These are phyloP conservation scores for Phytophthora citricola DNA, from an alignment of 352 stramenopile species.

Conservation along the genomic window DNA sequence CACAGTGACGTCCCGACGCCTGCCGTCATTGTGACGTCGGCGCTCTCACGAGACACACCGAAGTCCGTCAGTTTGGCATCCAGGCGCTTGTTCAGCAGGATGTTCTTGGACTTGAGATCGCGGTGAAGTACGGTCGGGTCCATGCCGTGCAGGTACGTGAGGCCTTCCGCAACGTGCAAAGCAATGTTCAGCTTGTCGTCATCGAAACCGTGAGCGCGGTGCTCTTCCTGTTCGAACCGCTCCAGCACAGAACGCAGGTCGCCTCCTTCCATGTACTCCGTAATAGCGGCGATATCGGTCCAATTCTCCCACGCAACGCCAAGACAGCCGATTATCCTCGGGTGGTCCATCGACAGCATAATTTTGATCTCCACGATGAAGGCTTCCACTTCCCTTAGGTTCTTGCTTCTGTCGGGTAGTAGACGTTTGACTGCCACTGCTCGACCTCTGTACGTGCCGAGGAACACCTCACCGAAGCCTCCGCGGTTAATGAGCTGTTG, in stretches of 20 bases:
- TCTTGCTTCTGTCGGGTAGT: conserved; percentile 50
- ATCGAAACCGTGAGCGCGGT: conserved; percentile 37
- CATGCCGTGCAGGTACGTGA: conserved; percentile 53
- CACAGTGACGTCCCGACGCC: conserved; percentile 51
- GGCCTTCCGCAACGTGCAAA: conserved; percentile 40
- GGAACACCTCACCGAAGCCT: conserved; percentile 53
- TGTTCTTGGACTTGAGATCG: conserved; percentile 54
- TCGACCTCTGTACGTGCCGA: conserved; percentile 45
- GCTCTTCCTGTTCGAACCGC: conserved; percentile 43
- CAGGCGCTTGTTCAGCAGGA: conserved; percentile 39
- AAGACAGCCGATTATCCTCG: conserved; percentile 48
- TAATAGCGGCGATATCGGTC: conserved; percentile 45
- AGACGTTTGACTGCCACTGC: conserved; percentile 58
- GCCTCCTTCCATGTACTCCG: conserved; percentile 55
- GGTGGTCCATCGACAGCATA: conserved; percentile 49
- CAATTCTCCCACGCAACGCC: conserved; percentile 52
- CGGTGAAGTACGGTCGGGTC: conserved; percentile 42
- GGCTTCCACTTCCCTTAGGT: conserved; percentile 52
- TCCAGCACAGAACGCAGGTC: conserved; percentile 47
- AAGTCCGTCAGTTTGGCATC: conserved; percentile 55
- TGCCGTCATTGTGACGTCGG: conserved; percentile 50
- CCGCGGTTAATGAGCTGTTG: conserved; percentile 52
- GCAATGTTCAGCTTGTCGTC: conserved; percentile 52
- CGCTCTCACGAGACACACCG: conserved; percentile 48
- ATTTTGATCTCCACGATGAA: conserved; percentile 54